phyloP scores from a whole-genome alignment of 2,329 filamentous ascomycete species.

The Ophiostoma ips region DNA sequence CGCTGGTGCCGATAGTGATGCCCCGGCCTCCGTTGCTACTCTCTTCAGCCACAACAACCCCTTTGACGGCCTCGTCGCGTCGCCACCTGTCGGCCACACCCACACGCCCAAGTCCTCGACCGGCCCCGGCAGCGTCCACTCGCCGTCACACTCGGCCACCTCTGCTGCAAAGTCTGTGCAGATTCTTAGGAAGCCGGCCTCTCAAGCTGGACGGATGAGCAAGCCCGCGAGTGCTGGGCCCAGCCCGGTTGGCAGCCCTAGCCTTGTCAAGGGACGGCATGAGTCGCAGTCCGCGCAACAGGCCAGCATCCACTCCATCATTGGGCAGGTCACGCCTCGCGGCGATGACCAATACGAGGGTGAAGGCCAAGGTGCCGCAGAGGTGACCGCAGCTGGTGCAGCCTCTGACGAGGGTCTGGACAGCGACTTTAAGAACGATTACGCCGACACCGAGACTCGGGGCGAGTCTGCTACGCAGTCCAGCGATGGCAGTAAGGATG shows the following conservation, averaged over 20 bases:
- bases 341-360: not conserved
- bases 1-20: slow-evolving; percentile 14
- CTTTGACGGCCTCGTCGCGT: slow-evolving; percentile 26
- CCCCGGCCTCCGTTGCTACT: slow-evolving; percentile 16
- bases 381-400: not conserved
- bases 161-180: slow-evolving; percentile 26
- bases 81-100: slow-evolving; percentile 28
- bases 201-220: slow-evolving; percentile 28
- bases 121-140: slow-evolving; percentile 15
- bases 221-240: slow-evolving; percentile 27
- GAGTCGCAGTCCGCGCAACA: not conserved
- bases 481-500: slow-evolving; percentile 42
- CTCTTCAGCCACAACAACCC: slow-evolving; percentile 26
- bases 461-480: slow-evolving; percentile 45
- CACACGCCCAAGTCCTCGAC: slow-evolving; percentile 28
- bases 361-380: not conserved
- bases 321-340: not conserved
- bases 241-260: slow-evolving; percentile 29
- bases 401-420: not conserved
- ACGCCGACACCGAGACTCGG: slow-evolving; percentile 59
- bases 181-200: slow-evolving; percentile 36
- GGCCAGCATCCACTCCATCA: not conserved
- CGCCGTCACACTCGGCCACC: slow-evolving; percentile 18
- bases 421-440: slow-evolving; percentile 23
- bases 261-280: not conserved